Percentiles rank a stretch among this genome's conserved stretches.
Evolutionary conservation across 192 early-diverging fungal species (phyloP).

Genomic region (Gonapodya prolifera): DNA sequence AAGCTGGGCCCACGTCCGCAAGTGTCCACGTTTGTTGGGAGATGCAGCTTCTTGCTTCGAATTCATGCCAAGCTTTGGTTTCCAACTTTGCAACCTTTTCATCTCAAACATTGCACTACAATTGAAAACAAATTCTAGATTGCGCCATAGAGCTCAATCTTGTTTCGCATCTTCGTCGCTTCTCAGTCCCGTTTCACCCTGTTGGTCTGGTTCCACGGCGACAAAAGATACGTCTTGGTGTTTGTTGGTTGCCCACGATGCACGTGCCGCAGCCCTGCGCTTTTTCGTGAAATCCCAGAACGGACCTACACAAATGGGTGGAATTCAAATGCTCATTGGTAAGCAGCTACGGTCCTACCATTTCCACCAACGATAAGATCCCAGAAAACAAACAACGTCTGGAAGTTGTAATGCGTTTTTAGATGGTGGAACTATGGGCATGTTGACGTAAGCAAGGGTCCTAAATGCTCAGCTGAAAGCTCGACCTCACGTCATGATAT

Average conservation of each 20-base stretch:
- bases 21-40: too few relatives aligned
- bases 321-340: not conserved
- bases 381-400: constrained; percentile 2
- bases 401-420: not conserved
- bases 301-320: not conserved
- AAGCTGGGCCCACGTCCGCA: not conserved
- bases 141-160: too few relatives aligned
- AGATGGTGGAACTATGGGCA: not conserved
- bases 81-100: too few relatives aligned
- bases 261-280: not conserved
- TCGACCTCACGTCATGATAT: not conserved
- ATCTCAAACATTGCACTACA: too few relatives aligned
- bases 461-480: too few relatives aligned
- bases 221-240: not conserved
- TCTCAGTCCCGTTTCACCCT: not conserved
- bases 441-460: too few relatives aligned
- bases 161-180: not conserved
- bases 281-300: not conserved
- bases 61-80: too few relatives aligned
- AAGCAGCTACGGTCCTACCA: not conserved
- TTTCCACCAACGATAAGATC: not conserved
- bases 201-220: not conserved
- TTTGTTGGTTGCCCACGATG: not conserved
- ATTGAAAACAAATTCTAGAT: too few relatives aligned
- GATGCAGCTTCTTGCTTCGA: too few relatives aligned